phyloP scores from a whole-genome alignment of 768 basidiomycete genomes.

The Psilocybe azurescens region DNA sequence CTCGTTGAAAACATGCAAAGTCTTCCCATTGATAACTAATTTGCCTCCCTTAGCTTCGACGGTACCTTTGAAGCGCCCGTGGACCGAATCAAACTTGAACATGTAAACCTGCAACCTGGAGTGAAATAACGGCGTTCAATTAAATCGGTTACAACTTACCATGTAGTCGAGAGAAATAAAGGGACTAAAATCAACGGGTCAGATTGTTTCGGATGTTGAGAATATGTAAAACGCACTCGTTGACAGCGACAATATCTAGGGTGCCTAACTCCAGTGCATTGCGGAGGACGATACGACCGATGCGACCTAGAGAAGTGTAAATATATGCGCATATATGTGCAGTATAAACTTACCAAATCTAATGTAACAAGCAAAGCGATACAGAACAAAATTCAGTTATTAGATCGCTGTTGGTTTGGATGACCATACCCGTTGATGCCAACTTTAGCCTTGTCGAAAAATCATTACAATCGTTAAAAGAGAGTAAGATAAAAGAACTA shows the following conservation, averaged over 20 bases:
- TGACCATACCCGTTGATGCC: constrained; percentile 10
- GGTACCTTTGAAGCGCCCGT: constrained; percentile 82
- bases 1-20: constrained; percentile 78
- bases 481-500: not conserved
- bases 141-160: constrained; percentile 48
- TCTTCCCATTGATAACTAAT: constrained; percentile 75
- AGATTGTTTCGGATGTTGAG: not conserved
- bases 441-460: constrained; percentile 3
- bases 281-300: constrained; percentile 93
- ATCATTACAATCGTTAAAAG: not conserved
- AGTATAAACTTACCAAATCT: constrained; percentile 68
- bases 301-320: constrained; percentile 68
- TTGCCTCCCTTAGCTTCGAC: constrained; percentile 82
- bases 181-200: constrained; percentile 54
- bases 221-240: constrained; percentile 65
- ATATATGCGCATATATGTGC: not conserved
- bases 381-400: not conserved
- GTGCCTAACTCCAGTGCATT: constrained; percentile 78
- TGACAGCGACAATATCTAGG: constrained; percentile 84
- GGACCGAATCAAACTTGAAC: constrained; percentile 93
- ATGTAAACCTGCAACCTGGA: constrained; percentile 71
- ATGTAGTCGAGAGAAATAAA: constrained; percentile 95
- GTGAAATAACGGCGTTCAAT: not conserved
- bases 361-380: not conserved
- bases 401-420: too few species aligned